Percentiles rank a stretch among this genome's conserved stretches.
Evolutionary conservation across 805 yeast species (phyloP).

Genomic region (Monosporozyma unispora): DNA sequence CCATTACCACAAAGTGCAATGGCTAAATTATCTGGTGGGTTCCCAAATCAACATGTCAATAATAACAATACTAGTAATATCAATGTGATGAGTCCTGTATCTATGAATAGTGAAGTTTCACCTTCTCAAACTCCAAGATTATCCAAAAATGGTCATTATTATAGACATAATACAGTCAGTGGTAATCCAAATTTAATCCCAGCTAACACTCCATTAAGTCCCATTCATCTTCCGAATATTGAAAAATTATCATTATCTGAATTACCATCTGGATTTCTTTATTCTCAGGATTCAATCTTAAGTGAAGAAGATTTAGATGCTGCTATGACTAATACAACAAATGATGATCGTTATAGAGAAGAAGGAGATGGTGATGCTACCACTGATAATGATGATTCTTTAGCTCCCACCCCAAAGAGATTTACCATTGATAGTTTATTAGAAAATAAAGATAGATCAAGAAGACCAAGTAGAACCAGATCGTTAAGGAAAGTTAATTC

Average conservation of each 20-base stretch:
- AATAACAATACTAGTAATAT: no score
- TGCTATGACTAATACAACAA: not conserved
- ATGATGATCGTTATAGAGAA: not conserved
- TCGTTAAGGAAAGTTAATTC: conserved; percentile 8
- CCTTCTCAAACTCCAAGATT: conserved; percentile 15
- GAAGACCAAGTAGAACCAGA: conserved; percentile 2
- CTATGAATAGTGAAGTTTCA: conserved; percentile 1
- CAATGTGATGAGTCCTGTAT: not conserved
- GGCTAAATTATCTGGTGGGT: not conserved
- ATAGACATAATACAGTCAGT: conserved; percentile 1
- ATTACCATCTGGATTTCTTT: conserved; percentile 9
- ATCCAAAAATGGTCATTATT: not conserved
- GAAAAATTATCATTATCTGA: conserved; percentile 15
- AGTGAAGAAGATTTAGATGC: conserved; percentile 19
- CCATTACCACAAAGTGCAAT: conserved; percentile 1
- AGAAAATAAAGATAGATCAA: conserved; percentile 4
- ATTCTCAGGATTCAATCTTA: conserved; percentile 15
- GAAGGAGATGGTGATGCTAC: not conserved
- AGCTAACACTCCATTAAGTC: not conserved
- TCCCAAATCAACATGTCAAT: not conserved
- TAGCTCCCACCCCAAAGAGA: conserved; percentile 2
- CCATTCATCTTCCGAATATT: conserved; percentile 9
- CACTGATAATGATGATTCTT: conserved; percentile 3
- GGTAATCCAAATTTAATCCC: not conserved
- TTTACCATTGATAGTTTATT: conserved; percentile 10